Conservation (phyloP, 805 yeast genomes). For the Pichia manshurica region DNA sequence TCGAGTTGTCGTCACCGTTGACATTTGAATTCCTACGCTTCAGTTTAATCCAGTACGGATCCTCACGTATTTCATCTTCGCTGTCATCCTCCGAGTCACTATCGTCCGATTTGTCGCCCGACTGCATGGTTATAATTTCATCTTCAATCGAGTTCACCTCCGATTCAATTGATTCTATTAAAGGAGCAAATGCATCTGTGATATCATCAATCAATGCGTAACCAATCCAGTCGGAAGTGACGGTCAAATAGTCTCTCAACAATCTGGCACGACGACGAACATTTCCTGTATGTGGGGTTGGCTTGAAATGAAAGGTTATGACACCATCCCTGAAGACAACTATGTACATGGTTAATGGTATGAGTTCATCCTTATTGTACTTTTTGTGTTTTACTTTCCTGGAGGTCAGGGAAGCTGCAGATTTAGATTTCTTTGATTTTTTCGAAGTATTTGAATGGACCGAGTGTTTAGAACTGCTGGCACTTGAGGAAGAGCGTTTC, state of each 20-base stretch:
- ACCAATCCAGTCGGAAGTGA: constrained; percentile 94
- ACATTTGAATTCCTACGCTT: constrained; percentile 27
- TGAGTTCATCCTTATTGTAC: constrained; percentile 49
- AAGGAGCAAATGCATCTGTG: constrained; percentile 95
- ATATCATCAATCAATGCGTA: constrained; percentile 95
- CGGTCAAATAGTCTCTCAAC: constrained; percentile 79
- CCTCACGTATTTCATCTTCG: constrained; percentile 34
- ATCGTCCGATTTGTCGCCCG: constrained; percentile 46
- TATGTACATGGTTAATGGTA: constrained; percentile 88
- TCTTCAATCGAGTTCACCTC: constrained; percentile 96
- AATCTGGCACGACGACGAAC: constrained; percentile 90
- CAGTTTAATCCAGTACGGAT: constrained; percentile 28
- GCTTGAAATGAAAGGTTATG: constrained; percentile 86
- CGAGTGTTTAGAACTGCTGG: neutral
- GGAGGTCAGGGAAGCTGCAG: constrained; percentile 19
- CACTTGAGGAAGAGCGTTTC: neutral
- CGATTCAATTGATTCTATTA: constrained; percentile 88
- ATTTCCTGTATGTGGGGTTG: constrained; percentile 94
- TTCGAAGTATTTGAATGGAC: constrained; percentile 5
- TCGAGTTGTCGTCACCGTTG: constrained; percentile 22
- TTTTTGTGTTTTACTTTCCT: constrained; percentile 16
- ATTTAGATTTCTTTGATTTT: constrained; percentile 8
- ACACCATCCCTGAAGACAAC: constrained; percentile 90
- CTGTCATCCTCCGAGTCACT: constrained; percentile 41
- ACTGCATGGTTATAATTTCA: constrained; percentile 81